Conservation (phyloP, 768 basidiomycete species). For the Galerina marginata region DNA sequence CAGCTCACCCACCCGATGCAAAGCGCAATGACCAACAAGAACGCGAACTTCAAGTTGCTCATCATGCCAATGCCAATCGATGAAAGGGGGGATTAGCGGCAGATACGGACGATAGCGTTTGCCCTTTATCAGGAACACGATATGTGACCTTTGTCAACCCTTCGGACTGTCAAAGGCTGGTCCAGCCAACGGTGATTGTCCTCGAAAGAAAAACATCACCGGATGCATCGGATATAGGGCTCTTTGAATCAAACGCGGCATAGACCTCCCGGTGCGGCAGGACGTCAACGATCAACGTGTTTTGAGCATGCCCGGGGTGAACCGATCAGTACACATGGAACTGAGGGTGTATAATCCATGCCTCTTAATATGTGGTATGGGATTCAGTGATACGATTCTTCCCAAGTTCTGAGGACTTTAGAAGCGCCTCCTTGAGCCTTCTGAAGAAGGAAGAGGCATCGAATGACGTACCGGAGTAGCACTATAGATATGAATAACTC, state of each 20-base stretch:
- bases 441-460: too few relatives aligned
- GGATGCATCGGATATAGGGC: not conserved
- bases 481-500: too few relatives aligned
- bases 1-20: conserved; percentile 23
- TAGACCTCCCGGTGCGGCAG: conserved; percentile 1
- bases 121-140: conserved; percentile 1
- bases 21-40: conserved; percentile 29
- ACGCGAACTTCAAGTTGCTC: conserved; percentile 25
- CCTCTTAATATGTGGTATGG: too few relatives aligned
- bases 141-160: conserved; percentile 6
- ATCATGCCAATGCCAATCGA: conserved; percentile 10
- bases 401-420: too few relatives aligned
- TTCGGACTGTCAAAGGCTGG: not conserved
- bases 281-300: not conserved
- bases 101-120: not conserved
- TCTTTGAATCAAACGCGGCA: conserved; percentile 5
- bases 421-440: too few relatives aligned
- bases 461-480: too few relatives aligned
- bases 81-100: not conserved
- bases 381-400: too few relatives aligned
- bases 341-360: too few relatives aligned
- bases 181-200: not conserved
- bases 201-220: not conserved
- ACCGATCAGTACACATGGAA: too few relatives aligned
- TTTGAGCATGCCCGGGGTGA: not conserved